Base-by-base conservation (phyloP, 495 filamentous ascomycete genomes). In the Annulohypoxylon maeteangense region DNA sequence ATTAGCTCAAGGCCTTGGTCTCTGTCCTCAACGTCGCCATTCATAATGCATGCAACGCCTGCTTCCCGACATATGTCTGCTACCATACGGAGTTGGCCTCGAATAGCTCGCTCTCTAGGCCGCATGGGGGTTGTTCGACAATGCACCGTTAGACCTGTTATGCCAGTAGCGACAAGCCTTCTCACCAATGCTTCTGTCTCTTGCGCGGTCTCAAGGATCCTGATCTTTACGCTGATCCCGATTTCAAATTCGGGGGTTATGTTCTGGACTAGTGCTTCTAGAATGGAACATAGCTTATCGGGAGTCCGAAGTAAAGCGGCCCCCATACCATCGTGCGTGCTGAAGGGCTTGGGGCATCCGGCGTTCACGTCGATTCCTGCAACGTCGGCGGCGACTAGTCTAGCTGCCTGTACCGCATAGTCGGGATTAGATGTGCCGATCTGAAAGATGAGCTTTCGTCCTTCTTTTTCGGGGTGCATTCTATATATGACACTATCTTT, bases 71-170 rank as follows among this genome's bases (percentile, higher is more conserved):
- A 99, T 5, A 97, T 82, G 12, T 85, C 79, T 0, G 84, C 89
- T 53, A 99, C 83, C 91, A 95, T 95, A 34, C 84, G 83, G 56
- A 99, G 81, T 80, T 97, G 93, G 22, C 91, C 91, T 14, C 96
- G 86, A 50, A 98, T 92, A 1, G 95, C 95, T 32, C 89, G 85
- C 74, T 98, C 93, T 11, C 93, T 81, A 8, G 95, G 93, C 25
- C 95, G 89, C 95, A 98, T 98, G 0, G 93, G 92, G 2, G 93
- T 95, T 1, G 95, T 99, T 20, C 96, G 92, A 78, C 95, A 98
- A 80, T 99, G 96, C 1, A 98, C 86, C 0, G 96, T 98, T 71
- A 99, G 77, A 2, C 94, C 93, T 2, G 90, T 94, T 72, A 99
- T 98, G 0, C 96, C 95, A 1, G 95, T 98, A 7, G 78, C 82